Conservation (phyloP, 805 yeast species). For the Nakazawaea ernobii region DNA sequence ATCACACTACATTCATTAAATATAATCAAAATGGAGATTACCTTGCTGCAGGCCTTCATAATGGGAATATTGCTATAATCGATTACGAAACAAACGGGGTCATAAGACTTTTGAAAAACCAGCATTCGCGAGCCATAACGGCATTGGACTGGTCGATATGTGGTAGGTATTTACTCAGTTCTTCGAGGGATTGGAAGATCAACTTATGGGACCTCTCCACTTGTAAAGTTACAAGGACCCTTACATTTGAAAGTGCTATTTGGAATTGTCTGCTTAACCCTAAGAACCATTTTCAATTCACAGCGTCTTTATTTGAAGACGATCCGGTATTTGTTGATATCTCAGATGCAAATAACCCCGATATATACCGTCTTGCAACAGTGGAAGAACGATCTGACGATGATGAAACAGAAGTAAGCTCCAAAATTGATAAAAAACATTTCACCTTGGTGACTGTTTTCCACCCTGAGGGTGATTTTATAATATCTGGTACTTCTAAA, state of each 20-base stretch:
- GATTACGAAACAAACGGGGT: constrained; percentile 67
- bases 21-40: constrained; percentile 79
- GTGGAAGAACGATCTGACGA: constrained; percentile 20
- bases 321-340: constrained; percentile 47
- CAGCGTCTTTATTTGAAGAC: constrained; percentile 64
- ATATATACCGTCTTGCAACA: constrained; percentile 13
- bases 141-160: constrained; percentile 69
- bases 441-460: constrained; percentile 46
- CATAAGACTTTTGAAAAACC: constrained; percentile 47
- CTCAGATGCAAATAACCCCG: constrained; percentile 16
- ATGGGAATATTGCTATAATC: constrained; percentile 68
- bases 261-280: constrained; percentile 67
- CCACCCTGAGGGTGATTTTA: constrained; percentile 46
- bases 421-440: constrained; percentile 20
- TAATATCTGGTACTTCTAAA: constrained; percentile 73
- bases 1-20: constrained; percentile 58
- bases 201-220: constrained; percentile 71
- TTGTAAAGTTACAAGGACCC: constrained; percentile 33
- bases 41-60: constrained; percentile 70
- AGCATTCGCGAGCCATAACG: constrained; percentile 67
- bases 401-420: constrained; percentile 6
- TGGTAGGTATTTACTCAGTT: constrained; percentile 62
- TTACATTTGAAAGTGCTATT: constrained; percentile 61
- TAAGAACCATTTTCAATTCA: constrained; percentile 35
- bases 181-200: constrained; percentile 79